phyloP scores from a whole-genome alignment of 2,329 filamentous ascomycete genomes.

The Xylariaceae sp. region DNA sequence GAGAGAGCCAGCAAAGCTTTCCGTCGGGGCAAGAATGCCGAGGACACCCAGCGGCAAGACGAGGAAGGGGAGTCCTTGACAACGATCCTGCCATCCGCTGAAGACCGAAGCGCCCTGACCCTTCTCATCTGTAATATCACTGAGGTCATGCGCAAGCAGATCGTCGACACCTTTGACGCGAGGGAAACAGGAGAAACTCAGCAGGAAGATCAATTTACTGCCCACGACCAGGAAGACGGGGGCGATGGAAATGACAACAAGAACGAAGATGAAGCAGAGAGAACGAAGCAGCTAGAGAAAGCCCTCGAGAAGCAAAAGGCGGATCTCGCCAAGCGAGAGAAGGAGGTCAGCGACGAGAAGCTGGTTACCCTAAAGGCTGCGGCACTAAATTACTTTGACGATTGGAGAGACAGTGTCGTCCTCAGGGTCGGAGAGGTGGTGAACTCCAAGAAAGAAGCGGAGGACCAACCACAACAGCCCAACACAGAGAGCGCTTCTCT shows the following conservation, averaged over 20 bases:
- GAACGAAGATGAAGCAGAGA: conserved; percentile 1
- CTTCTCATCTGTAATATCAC: conserved; percentile 23
- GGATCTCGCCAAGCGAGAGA: conserved; percentile 18
- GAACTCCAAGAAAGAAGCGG: conserved; percentile 19
- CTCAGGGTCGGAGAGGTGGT: conserved; percentile 25
- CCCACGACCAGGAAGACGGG: conserved; percentile 2
- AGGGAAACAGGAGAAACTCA: conserved; percentile 13
- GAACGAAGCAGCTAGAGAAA: conserved; percentile 9
- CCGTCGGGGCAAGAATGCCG: conserved; percentile 9
- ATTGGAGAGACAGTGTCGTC: conserved; percentile 26
- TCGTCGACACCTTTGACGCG: conserved; percentile 20
- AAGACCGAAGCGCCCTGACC: conserved; percentile 23
- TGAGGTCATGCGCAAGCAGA: conserved; percentile 21
- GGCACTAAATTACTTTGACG: conserved; percentile 23
- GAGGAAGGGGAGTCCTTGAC: conserved; percentile 23
- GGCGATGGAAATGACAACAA: background rate
- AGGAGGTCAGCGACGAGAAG: conserved; percentile 20
- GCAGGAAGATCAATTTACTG: conserved; percentile 1
- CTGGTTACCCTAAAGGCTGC: conserved; percentile 22
- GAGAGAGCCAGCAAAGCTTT: conserved; percentile 19
- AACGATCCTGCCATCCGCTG: conserved; percentile 19
- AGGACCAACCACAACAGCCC: conserved; percentile 2
- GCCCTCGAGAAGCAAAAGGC: conserved; percentile 13
- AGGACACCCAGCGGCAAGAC: conserved; percentile 9
- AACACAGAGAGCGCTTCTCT: background rate